Percentiles rank a stretch among this genome's conserved stretches.
Conservation (phyloP, 345 rosid genomes). For the Angophora floribunda region DNA sequence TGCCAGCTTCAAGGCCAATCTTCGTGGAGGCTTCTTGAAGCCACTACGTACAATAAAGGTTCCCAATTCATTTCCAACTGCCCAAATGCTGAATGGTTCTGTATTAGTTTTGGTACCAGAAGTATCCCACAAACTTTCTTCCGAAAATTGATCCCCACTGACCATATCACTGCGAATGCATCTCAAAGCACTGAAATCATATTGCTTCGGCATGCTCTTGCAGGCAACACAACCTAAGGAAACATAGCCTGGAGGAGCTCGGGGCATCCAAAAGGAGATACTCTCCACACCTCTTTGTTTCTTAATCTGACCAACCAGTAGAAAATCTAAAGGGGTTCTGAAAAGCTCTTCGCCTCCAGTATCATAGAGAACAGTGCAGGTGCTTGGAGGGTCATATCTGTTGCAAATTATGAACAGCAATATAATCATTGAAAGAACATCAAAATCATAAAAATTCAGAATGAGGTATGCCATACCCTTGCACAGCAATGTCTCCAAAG, state of each 20-base stretch:
- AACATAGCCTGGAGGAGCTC: slow-evolving; percentile 92
- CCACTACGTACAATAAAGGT: slow-evolving; percentile 81
- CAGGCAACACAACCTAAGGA: slow-evolving; percentile 85
- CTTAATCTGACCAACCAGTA: slow-evolving; percentile 74
- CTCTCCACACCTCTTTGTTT: slow-evolving; percentile 74
- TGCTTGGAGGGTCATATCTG: slow-evolving; percentile 87
- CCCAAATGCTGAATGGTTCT: slow-evolving; percentile 90
- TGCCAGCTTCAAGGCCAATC: slow-evolving; percentile 88
- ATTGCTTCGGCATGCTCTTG: slow-evolving; percentile 60
- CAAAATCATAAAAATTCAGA: background rate
- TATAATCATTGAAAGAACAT: background rate
- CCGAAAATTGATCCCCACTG: slow-evolving; percentile 67
- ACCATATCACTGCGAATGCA: slow-evolving; percentile 89
- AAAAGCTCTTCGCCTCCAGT: slow-evolving; percentile 51
- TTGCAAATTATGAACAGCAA: slow-evolving; percentile 2
- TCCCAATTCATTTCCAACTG: slow-evolving; percentile 60
- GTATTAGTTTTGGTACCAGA: slow-evolving; percentile 44
- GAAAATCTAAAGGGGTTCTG: slow-evolving; percentile 58
- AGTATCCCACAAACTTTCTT: slow-evolving; percentile 92
- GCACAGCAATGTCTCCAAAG: slow-evolving; percentile 93
- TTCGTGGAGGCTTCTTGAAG: slow-evolving; percentile 79
- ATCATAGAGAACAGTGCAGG: slow-evolving; percentile 73
- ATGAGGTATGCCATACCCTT: slow-evolving; percentile 43
- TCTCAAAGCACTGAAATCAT: slow-evolving; percentile 55
- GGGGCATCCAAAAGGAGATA: slow-evolving; percentile 92